Evolutionary conservation across 495 filamentous ascomycete genomes (phyloP), one percentile per base, ranked within the genome.

Genomic region (Podospora tetraspora): DNA sequence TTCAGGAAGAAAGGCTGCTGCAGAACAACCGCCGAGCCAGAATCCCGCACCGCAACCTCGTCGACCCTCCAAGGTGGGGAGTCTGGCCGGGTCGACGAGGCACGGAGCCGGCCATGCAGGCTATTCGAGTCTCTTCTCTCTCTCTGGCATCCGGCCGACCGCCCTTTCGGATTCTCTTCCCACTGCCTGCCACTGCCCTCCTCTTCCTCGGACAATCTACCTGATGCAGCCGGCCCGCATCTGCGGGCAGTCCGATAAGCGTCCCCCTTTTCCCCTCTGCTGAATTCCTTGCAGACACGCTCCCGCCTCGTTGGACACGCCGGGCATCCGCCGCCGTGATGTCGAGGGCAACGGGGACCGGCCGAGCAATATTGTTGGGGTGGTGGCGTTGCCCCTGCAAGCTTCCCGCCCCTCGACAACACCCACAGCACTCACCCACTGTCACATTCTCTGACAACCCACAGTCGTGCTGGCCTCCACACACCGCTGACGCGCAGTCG

Each of bases 141-240:
- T 65, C 24, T 27, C 29, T 43, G 56, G 57, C 57, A 23, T 19
- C 32, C 58, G 60, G 65, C 65, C 65, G 57, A 66, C 65, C 65
- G 65, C 65, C 32, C 29, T 29, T 59, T 43, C 37, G 37, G 37
- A 43, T 19, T 37, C 37, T 43, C 13, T 52, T n/a, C 37, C 32
- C 32, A 43, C 19, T 52, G 19, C 43, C 43, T 52, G 34, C 34
- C 34, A 56, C 37, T 52, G 34, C 34, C 34, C 63, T 59, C 22
- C 25, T 32, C 52, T 32, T 25, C 19, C 27, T 34, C 59, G 59
- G 43, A 66, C 64, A 66, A 66, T 66, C 21, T 66, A 66, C 65
- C 19, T 66, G 65, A 66, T 66, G 65, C 65, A 66, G 65, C 65
- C 58, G 37, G 30, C 29, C 62, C 62, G 37, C 65, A 59, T 58